Evolutionary conservation across 2,329 filamentous ascomycete species (phyloP), one percentile per base, ranked within the genome.

Genomic region (Corynespora cassiicola): DNA sequence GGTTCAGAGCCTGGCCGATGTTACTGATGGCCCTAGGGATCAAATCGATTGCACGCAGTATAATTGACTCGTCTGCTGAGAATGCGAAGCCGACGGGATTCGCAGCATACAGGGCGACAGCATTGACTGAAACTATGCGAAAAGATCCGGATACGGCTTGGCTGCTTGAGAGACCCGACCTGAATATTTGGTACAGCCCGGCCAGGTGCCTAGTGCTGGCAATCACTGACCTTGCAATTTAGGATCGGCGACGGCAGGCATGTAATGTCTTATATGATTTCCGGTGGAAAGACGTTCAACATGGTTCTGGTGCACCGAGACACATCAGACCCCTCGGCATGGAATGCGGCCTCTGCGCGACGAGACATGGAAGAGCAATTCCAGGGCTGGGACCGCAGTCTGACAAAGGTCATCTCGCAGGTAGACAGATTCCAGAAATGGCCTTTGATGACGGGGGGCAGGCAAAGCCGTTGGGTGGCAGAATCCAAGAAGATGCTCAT

Each of bases 251-350:
- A 70, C 15, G 52, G 66, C 12, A 49, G 70, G 1, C 73, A 76
- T 40, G 71, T 73, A 9, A 76, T 77, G 71, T 69, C 72, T 0
- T 75, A 74, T 42, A 60, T 58, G 4, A 77, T 77, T 7, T 61
- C 70, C 2, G 75, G 66, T 0, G 82, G 82, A 0, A 66, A 71
- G 1, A 74, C 82, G 64, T 83, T 80, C 46, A 87, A 87, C 40
- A 75, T 87, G 17, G 83, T 86, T 0, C 65, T 87, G 2, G 66
- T 85, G 2, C 76, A 80, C 18, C 82, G 84, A 0, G 84, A 86
- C 50, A 73, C 80, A 39, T 61, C 85, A 0, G 80, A 81, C 0
- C 58, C 68, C 2, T 71, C 71, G 2, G 76, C 81, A 0, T 74
- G 75, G 22, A 75, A 74, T 21, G 65, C 75, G 43, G 52, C 71